A percentile compares a stretch with the other conserved stretches of the same genome.
phyloP scores from a whole-genome alignment of 331 rosid genomes.

The Pyrus hybrid region DNA sequence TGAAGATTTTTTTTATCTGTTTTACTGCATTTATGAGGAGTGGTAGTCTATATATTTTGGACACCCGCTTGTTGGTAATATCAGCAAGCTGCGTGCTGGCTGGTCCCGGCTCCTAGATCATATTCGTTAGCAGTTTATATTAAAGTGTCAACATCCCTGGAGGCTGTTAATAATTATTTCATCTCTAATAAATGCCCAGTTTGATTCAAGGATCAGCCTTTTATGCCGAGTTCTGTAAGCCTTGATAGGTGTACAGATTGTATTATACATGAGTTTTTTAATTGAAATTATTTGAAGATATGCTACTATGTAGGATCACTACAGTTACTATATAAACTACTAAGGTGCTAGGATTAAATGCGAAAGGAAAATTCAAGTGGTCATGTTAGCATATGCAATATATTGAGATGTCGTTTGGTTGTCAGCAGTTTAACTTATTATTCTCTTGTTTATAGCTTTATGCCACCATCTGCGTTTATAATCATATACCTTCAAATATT shows the following conservation, averaged over 20 bases:
- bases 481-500: not conserved
- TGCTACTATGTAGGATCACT: not conserved
- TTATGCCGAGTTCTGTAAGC: not conserved
- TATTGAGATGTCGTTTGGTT: not conserved
- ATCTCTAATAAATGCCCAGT: not conserved
- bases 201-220: not conserved
- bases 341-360: not conserved
- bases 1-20: not conserved
- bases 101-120: not conserved
- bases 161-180: not conserved
- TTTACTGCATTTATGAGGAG: not conserved
- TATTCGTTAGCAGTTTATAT: not conserved
- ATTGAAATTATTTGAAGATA: not conserved
- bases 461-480: constrained; percentile 5
- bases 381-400: not conserved
- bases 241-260: not conserved
- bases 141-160: not conserved
- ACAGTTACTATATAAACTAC: not conserved
- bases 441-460: not conserved
- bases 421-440: not conserved
- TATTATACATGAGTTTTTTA: not conserved
- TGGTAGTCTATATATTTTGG: not conserved
- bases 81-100: not conserved
- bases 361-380: not conserved
- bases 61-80: not conserved